Conservation (phyloP, 2,329 filamentous ascomycete genomes). For the Fonsecaea pugnacius region DNA sequence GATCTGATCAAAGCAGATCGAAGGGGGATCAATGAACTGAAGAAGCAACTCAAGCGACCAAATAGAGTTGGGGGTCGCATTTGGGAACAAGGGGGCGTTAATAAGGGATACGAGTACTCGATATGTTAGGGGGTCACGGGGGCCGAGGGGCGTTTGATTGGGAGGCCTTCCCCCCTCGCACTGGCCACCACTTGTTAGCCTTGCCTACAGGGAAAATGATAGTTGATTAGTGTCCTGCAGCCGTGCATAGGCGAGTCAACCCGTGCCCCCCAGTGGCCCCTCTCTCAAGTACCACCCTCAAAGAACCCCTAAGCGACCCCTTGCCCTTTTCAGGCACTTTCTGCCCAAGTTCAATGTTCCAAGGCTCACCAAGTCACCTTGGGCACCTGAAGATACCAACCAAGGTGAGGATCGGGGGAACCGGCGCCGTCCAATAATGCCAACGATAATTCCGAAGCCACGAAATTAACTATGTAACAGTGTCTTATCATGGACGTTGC, state of each 20-base stretch:
- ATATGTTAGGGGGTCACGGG: not conserved
- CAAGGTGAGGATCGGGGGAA: not conserved
- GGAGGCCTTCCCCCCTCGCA: not conserved
- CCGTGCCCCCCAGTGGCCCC: too few species aligned
- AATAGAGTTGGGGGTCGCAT: not conserved
- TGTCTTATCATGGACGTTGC: constrained; percentile 6
- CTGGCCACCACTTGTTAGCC: not conserved
- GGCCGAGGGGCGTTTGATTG: not conserved
- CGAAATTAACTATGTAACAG: not conserved
- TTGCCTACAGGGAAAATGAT: not conserved
- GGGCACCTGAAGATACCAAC: too few species aligned
- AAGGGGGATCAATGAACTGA: not conserved
- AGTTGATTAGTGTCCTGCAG: not conserved
- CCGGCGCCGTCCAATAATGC: not conserved
- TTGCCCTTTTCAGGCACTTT: too few species aligned
- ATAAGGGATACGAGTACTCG: not conserved
- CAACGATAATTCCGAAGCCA: not conserved
- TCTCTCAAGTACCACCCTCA: too few species aligned
- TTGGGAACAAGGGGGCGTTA: not conserved
- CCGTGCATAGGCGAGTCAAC: not conserved
- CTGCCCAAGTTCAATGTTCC: not conserved
- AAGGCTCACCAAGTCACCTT: too few species aligned
- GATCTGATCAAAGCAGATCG: not conserved
- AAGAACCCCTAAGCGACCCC: too few species aligned
- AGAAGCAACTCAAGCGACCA: not conserved